These are phyloP conservation scores for Sanghuangporus baumii DNA, from an alignment of 1,284 basidiomycete species.

Conservation along the genomic window DNA sequence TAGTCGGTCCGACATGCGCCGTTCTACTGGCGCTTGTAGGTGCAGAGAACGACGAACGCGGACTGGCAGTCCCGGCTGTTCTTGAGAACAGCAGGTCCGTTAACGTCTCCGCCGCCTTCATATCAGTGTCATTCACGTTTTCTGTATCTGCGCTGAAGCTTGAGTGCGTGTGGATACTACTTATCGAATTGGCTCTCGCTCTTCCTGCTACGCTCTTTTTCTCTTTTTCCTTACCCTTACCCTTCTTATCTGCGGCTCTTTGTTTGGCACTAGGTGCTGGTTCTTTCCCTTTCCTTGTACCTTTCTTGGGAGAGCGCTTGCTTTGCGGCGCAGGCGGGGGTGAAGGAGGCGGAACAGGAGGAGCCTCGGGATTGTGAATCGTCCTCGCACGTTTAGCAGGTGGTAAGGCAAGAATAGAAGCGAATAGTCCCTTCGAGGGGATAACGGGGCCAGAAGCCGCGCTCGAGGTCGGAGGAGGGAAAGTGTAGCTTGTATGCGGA, in stretches of 20 bases:
- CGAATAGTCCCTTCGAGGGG: conserved; percentile 53
- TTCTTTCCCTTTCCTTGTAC: conserved; percentile 11
- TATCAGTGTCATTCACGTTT: conserved; percentile 48
- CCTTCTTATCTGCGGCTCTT: not conserved
- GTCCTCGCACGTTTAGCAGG: conserved; percentile 67
- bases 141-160: conserved; percentile 11
- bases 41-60: conserved; percentile 55
- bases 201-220: conserved; percentile 16
- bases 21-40: conserved; percentile 29
- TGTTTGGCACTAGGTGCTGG: not conserved
- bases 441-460: conserved; percentile 33
- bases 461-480: conserved; percentile 40
- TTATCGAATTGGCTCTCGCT: conserved; percentile 8
- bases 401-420: conserved; percentile 69
- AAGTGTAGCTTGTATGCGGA: conserved; percentile 37
- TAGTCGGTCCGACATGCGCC: conserved; percentile 34
- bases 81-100: conserved; percentile 48
- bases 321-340: conserved; percentile 20
- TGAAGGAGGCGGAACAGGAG: conserved; percentile 52
- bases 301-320: conserved; percentile 11
- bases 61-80: conserved; percentile 45
- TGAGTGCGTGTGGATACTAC: conserved; percentile 13
- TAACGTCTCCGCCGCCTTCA: conserved; percentile 74
- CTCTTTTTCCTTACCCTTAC: conserved; percentile 16
- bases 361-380: conserved; percentile 64